Conservation (phyloP, 2,329 filamentous ascomycete species). For the Stagonosporopsis cucurbitacearum region DNA sequence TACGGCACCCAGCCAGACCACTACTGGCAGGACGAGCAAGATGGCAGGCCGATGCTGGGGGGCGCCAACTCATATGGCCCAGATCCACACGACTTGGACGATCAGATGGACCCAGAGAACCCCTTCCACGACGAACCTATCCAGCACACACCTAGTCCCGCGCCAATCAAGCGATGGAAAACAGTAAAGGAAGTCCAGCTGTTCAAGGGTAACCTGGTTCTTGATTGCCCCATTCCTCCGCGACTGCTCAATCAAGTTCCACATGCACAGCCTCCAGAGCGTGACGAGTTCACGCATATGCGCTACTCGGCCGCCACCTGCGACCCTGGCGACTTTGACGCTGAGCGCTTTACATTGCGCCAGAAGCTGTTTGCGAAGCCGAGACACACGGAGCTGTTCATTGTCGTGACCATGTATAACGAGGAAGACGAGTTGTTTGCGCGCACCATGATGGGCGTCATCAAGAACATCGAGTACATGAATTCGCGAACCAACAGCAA, state of each 20-base stretch:
- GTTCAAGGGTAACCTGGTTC: slow-evolving; percentile 94
- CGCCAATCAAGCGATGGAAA: slow-evolving; percentile 86
- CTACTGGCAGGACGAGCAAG: slow-evolving; percentile 73
- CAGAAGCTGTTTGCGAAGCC: slow-evolving; percentile 92
- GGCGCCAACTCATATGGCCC: slow-evolving; percentile 67
- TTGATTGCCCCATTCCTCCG: slow-evolving; percentile 95
- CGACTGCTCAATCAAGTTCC: slow-evolving; percentile 84
- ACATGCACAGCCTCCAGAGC: slow-evolving; percentile 78
- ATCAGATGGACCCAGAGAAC: slow-evolving; percentile 47
- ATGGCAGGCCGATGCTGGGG: slow-evolving; percentile 77
- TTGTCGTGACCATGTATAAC: slow-evolving; percentile 98
- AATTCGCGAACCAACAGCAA: slow-evolving; percentile 91
- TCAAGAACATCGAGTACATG: slow-evolving; percentile 99
- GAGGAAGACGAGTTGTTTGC: slow-evolving; percentile 97
- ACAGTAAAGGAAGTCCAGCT: slow-evolving; percentile 98
- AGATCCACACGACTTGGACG: slow-evolving; percentile 58
- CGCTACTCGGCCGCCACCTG: slow-evolving; percentile 94
- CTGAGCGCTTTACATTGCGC: slow-evolving; percentile 87
- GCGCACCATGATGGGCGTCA: slow-evolving; percentile 92
- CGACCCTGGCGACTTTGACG: slow-evolving; percentile 86
- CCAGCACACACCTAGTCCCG: slow-evolving; percentile 60
- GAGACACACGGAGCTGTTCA: slow-evolving; percentile 91
- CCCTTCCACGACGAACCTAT: slow-evolving; percentile 52
- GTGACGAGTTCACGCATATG: slow-evolving; percentile 87
- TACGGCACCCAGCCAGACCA: slow-evolving; percentile 59